phyloP scores from a whole-genome alignment of 202 grass and related monocot species.

The Hordeum pubiflorum region DNA sequence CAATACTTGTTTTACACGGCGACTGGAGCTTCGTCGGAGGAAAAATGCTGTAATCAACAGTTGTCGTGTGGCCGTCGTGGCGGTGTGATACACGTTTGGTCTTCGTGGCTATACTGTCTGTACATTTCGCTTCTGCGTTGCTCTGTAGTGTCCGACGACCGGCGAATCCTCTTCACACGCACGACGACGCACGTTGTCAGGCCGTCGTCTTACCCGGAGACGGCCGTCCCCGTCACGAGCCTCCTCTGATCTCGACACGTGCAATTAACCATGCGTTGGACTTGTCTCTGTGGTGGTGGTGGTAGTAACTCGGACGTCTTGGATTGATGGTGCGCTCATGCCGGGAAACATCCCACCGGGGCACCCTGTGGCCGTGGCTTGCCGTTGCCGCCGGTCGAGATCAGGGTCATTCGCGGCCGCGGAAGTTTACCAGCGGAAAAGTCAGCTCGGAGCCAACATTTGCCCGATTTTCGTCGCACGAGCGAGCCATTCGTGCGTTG shows the following conservation, averaged over 20 bases:
- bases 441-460: not conserved
- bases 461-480: not conserved
- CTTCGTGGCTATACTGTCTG: too few species aligned
- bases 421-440: not conserved
- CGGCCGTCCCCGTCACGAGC: not conserved
- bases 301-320: not conserved
- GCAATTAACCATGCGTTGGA: not conserved
- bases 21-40: not conserved
- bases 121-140: not conserved
- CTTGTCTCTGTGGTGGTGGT: too few species aligned
- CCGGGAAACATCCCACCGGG: not conserved
- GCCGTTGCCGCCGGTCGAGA: not conserved
- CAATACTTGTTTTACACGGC: not conserved
- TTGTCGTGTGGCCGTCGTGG: not conserved
- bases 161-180: too few species aligned
- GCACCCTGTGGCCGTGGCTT: too few species aligned
- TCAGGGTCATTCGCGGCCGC: not conserved
- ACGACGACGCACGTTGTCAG: too few species aligned
- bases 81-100: too few species aligned
- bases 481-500: too few species aligned
- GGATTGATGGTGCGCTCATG: not conserved
- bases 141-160: not conserved
- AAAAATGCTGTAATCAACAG: not conserved
- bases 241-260: not conserved
- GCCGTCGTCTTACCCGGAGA: too few species aligned